A percentile compares a stretch with the other conserved stretches of the same genome.
Evolutionary conservation across 1,139 yeast genomes (phyloP).

Genomic region (Kluyveromyces sp.): DNA sequence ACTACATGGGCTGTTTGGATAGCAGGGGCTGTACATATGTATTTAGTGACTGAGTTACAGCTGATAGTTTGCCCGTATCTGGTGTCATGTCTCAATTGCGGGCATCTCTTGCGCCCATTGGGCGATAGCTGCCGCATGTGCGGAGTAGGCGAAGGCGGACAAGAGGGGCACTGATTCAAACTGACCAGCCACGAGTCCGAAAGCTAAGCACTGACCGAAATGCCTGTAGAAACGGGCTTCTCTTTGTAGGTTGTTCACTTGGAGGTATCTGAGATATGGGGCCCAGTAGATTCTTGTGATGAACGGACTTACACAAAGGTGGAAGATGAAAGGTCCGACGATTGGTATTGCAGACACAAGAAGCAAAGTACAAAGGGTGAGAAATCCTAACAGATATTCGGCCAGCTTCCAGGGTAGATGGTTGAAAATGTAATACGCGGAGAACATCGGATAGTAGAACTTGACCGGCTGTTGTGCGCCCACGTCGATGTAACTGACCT

Average conservation of each 20-base stretch:
- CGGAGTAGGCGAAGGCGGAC: constrained; percentile 25
- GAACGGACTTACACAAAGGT: constrained; percentile 22
- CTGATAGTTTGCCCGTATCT: too few relatives aligned
- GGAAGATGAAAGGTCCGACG: constrained; percentile 27
- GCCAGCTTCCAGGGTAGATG: constrained; percentile 24
- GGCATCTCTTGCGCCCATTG: constrained; percentile 18
- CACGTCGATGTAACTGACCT: constrained; percentile 8
- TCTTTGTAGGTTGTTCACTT: constrained; percentile 22
- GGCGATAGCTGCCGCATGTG: constrained; percentile 28
- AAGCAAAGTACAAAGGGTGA: constrained; percentile 12
- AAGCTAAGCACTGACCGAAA: constrained; percentile 27
- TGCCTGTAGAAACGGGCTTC: constrained; percentile 18
- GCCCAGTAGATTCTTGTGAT: constrained; percentile 22
- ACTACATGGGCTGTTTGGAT: background rate
- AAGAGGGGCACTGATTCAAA: constrained; percentile 27
- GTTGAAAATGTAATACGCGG: constrained; percentile 26
- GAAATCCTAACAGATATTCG: constrained; percentile 17
- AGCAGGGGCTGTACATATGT: background rate
- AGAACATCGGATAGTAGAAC: constrained; percentile 23
- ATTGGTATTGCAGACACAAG: constrained; percentile 25
- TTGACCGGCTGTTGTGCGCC: constrained; percentile 18
- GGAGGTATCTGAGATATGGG: constrained; percentile 17
- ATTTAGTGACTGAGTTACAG: too few relatives aligned
- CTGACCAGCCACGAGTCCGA: constrained; percentile 26
- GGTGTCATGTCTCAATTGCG: background rate